Evolutionary conservation across 495 filamentous ascomycete genomes (phyloP).

Genomic region (Podospora australis): DNA sequence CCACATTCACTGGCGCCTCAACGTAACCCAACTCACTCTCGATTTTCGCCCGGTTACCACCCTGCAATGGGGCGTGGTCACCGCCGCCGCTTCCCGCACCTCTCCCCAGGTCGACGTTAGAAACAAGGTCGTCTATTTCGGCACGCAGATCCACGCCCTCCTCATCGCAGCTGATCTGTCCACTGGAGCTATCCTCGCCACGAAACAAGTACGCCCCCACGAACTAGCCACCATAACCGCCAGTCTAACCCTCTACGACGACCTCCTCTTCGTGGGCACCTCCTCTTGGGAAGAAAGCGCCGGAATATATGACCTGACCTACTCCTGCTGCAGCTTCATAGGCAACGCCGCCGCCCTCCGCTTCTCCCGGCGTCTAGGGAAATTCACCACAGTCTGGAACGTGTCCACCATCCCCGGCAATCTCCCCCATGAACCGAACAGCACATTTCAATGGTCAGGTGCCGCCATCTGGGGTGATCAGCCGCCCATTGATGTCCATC

Average conservation of each 20-base stretch:
- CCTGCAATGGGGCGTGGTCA: no score
- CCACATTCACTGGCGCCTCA: no score
- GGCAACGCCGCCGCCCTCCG: slow-evolving; percentile 26
- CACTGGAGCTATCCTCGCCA: slow-evolving; percentile 21
- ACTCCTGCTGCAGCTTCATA: slow-evolving; percentile 33
- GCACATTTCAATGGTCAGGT: slow-evolving; percentile 35
- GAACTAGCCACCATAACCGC: slow-evolving; percentile 26
- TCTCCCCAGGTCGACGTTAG: slow-evolving; percentile 25
- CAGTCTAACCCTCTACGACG: slow-evolving; percentile 25
- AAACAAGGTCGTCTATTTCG: slow-evolving; percentile 28
- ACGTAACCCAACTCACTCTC: no score
- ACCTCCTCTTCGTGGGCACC: slow-evolving; percentile 26
- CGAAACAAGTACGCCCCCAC: slow-evolving; percentile 25
- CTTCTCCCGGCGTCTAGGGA: slow-evolving; percentile 11
- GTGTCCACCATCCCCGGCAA: slow-evolving; percentile 21
- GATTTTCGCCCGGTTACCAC: no score
- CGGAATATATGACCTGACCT: slow-evolving; percentile 11
- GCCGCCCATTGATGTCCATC: slow-evolving; percentile 29
- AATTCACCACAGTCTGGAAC: slow-evolving; percentile 26
- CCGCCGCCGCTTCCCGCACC: no score
- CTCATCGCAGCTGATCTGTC: slow-evolving; percentile 26
- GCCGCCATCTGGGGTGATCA: slow-evolving; percentile 35
- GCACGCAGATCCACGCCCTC: slow-evolving; percentile 29
- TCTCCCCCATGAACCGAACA: not conserved
- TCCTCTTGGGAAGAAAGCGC: slow-evolving; percentile 27